Evolutionary conservation across 2,329 filamentous ascomycete genomes (phyloP).

Genomic region (Leptographium radiaticola): DNA sequence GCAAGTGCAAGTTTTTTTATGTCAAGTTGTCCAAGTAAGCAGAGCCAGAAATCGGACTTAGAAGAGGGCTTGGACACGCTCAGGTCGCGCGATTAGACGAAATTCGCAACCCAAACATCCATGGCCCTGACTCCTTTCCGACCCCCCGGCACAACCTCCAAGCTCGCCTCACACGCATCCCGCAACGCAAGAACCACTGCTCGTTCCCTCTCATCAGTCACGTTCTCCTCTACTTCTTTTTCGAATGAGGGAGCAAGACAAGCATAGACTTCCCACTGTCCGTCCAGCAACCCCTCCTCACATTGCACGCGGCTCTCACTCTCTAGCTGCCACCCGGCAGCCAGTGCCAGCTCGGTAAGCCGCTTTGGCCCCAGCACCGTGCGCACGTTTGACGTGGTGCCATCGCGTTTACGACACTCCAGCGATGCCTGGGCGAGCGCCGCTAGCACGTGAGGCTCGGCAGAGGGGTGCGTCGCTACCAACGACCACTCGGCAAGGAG

Average conservation of each 20-base stretch:
- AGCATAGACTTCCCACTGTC: conserved; percentile 29
- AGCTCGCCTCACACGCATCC: conserved; percentile 17
- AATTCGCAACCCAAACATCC: conserved; percentile 13
- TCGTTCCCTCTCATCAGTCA: conserved; percentile 17
- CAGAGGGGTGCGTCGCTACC: conserved; percentile 22
- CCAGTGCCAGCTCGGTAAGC: conserved; percentile 23
- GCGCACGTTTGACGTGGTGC: conserved; percentile 32
- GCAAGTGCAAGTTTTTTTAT: no score
- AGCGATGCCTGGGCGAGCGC: conserved; percentile 29
- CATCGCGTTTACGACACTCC: conserved; percentile 25
- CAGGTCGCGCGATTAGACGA: conserved; percentile 4
- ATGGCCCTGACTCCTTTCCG: conserved; percentile 9
- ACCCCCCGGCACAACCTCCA: conserved; percentile 9
- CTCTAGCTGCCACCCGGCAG: conserved; percentile 24
- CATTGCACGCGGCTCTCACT: conserved; percentile 23
- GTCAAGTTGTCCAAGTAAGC: not conserved
- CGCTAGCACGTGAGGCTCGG: conserved; percentile 37
- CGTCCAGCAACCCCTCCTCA: conserved; percentile 28
- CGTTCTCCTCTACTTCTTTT: conserved; percentile 18
- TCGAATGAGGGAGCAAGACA: conserved; percentile 19
- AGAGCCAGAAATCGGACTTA: not conserved
- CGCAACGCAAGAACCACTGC: conserved; percentile 16
- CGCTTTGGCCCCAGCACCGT: conserved; percentile 27
- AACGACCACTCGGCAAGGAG: conserved; percentile 34
- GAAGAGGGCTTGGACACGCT: not conserved